phyloP scores from a whole-genome alignment of 108 stramenopile species.

The Phaeodactylum tricornutum region DNA sequence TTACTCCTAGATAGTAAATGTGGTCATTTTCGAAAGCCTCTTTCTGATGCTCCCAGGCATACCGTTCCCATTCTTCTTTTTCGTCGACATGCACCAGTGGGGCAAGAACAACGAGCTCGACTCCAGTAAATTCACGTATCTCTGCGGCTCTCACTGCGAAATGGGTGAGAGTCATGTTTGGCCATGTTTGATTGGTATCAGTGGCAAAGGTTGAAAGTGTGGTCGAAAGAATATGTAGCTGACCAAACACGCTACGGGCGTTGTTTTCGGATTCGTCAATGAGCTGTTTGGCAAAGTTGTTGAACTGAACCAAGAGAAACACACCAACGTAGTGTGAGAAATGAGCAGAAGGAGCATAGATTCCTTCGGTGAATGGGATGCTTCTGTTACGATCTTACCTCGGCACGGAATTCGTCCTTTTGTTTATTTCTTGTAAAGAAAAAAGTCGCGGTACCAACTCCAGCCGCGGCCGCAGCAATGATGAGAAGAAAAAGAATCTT shows the following conservation, averaged over 20 bases:
- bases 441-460: not conserved
- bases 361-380: not conserved
- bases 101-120: slow-evolving; percentile 32
- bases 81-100: slow-evolving; percentile 14
- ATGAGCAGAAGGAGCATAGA: not conserved
- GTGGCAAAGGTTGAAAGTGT: slow-evolving; percentile 24
- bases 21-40: too few relatives aligned
- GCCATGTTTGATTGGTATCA: slow-evolving; percentile 19
- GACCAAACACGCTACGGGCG: slow-evolving; percentile 5
- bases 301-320: slow-evolving; percentile 8
- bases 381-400: not conserved
- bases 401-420: not conserved
- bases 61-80: not conserved
- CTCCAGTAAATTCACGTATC: slow-evolving; percentile 13
- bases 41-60: slow-evolving; percentile 1
- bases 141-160: slow-evolving; percentile 26
- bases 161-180: slow-evolving; percentile 41
- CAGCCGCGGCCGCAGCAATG: not conserved
- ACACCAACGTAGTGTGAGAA: not conserved
- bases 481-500: not conserved
- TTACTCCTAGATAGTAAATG: too few relatives aligned
- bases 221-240: slow-evolving; percentile 18
- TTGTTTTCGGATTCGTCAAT: slow-evolving; percentile 6
- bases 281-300: slow-evolving; percentile 8
- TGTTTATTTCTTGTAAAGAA: slow-evolving; percentile 3